Percentiles rank a stretch among this genome's conserved stretches.
phyloP scores from a whole-genome alignment of 2,329 filamentous ascomycete genomes.

The Macroventuria anomochaeta region DNA sequence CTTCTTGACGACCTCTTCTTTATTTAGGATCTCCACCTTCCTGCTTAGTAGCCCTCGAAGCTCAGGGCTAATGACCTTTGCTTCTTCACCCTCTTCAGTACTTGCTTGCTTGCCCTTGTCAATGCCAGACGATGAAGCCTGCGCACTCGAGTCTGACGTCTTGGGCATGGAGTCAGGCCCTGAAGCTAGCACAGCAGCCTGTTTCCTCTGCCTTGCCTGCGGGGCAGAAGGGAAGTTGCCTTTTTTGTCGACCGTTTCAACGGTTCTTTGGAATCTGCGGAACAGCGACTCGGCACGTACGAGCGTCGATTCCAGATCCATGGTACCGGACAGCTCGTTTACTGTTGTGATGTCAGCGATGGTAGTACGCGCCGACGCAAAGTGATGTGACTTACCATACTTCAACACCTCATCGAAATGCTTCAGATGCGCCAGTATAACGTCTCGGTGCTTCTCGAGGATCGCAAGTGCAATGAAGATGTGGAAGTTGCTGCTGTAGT shows the following conservation, averaged over 20 bases:
- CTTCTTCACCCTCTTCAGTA: constrained; percentile 36
- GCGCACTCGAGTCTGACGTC: constrained; percentile 23
- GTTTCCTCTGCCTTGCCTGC: constrained; percentile 57
- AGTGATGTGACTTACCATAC: constrained; percentile 69
- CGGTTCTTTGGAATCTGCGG: constrained; percentile 82
- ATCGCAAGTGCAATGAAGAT: constrained; percentile 94
- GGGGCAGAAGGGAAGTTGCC: constrained; percentile 74
- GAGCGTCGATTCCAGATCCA: constrained; percentile 86
- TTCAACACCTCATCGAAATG: constrained; percentile 98
- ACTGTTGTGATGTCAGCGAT: constrained; percentile 59
- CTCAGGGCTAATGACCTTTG: constrained; percentile 68
- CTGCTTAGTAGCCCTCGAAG: constrained; percentile 66
- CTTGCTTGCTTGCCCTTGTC: constrained; percentile 47
- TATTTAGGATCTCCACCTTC: constrained; percentile 62
- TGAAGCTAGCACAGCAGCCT: constrained; percentile 44
- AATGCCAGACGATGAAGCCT: constrained; percentile 36
- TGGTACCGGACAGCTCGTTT: constrained; percentile 92
- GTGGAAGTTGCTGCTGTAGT: constrained; percentile 86
- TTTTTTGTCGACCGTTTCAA: constrained; percentile 93
- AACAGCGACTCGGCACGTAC: constrained; percentile 89
- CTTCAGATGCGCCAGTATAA: constrained; percentile 92
- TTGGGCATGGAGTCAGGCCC: constrained; percentile 32
- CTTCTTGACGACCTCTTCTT: constrained; percentile 45
- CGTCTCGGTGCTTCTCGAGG: constrained; percentile 91
- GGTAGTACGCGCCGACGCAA: not conserved